phyloP scores from a whole-genome alignment of 2,329 filamentous ascomycete species.

The Penicillium concentricum region DNA sequence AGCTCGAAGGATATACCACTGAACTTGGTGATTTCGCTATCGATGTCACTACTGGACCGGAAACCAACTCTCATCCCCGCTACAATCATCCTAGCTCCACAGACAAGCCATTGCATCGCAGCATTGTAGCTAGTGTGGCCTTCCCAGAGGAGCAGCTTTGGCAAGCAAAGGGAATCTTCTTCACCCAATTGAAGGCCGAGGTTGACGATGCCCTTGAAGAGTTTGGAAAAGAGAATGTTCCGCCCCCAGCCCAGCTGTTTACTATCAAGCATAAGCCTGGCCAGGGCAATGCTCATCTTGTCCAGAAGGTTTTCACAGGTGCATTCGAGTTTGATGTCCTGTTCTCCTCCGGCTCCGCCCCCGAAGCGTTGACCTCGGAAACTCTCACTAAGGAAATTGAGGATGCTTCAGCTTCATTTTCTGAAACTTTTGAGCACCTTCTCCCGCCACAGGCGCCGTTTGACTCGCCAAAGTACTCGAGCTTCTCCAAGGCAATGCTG shows the following conservation, averaged over 20 bases:
- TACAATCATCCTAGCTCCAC: slow-evolving; percentile 63
- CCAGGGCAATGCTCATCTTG: slow-evolving; percentile 75
- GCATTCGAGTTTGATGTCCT: slow-evolving; percentile 89
- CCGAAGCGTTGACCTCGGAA: slow-evolving; percentile 54
- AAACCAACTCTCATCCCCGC: slow-evolving; percentile 57
- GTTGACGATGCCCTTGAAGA: slow-evolving; percentile 60
- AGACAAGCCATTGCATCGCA: slow-evolving; percentile 71
- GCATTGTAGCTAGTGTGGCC: slow-evolving; percentile 70
- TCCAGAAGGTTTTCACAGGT: slow-evolving; percentile 90
- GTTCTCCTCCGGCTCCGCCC: slow-evolving; percentile 75
- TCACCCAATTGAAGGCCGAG: slow-evolving; percentile 62
- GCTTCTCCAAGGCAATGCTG: slow-evolving; percentile 85
- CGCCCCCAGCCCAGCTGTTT: slow-evolving; percentile 83
- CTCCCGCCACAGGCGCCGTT: slow-evolving; percentile 77
- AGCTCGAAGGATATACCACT: slow-evolving; percentile 66
- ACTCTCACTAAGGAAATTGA: slow-evolving; percentile 70
- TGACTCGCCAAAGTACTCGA: slow-evolving; percentile 66
- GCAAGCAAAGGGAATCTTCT: slow-evolving; percentile 72
- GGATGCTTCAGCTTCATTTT: slow-evolving; percentile 66
- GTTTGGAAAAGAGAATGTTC: slow-evolving; percentile 64
- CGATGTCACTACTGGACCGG: slow-evolving; percentile 69
- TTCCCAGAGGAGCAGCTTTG: slow-evolving; percentile 70
- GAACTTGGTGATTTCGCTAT: slow-evolving; percentile 79
- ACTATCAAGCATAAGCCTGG: slow-evolving; percentile 63
- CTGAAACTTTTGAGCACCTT: slow-evolving; percentile 68